Base-by-base conservation (phyloP, 1,284 basidiomycete genomes). In the Ustilago trichophora region DNA sequence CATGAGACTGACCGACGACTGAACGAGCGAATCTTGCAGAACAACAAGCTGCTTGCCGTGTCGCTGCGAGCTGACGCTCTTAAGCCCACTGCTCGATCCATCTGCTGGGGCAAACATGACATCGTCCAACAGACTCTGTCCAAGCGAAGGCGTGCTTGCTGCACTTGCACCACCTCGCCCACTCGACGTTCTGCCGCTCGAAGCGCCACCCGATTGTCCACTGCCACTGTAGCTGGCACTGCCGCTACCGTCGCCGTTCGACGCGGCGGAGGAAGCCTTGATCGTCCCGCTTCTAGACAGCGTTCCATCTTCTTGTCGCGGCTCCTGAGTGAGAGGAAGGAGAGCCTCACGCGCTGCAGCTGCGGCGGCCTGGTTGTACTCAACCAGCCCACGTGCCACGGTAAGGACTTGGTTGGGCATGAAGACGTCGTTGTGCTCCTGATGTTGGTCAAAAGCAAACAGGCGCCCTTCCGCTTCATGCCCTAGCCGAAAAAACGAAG, bases 401-500 rank as follows among this genome's bases (percentile, higher is more conserved):
- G 56, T 52, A 40, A 71, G 68, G 68, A 71, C 59, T 42, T 62
- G 48, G 11, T 41, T 10, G 63, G 68, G 68, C 68, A 71, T 62
- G 68, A 71, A 71, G 58, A 44, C 62, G 50, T 47, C 55, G 34
- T 49, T 26, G 35, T 27, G n/a, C 33, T 41, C 27, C 38, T 53
- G 29, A 3, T 32, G n/a, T n/a, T n/a, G 44, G 22, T 34, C 22
- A 22, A 15, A 21, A 43, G 15, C 15, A 32, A 46, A 46, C 25
- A 25, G 41, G 42, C 52, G 67, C 51, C 68, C 68, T 62, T 66
- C 57, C 50, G 36, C 68, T 71, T 71, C 68, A 71, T 71, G 68
- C 68, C 68, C 68, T 48, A 66, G 68, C 68, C 47, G 68, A 71
- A 71, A 71, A 71, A 54, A 66, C 67, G 67, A 65, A 27, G 62